Base-by-base conservation (phyloP, 441 rosid genomes). In the Mallotus japonicus region DNA sequence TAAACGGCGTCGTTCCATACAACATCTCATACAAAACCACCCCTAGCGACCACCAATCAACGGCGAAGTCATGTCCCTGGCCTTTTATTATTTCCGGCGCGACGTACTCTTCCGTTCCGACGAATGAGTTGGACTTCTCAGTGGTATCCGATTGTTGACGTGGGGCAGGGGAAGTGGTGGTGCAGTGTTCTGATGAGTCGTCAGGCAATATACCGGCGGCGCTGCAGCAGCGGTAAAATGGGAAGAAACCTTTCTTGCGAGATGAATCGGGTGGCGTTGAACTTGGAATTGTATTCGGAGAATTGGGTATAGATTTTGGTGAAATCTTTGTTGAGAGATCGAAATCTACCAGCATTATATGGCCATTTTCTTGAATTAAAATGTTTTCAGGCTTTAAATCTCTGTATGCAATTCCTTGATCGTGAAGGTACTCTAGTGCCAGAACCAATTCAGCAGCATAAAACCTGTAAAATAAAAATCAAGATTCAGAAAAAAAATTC, bases 381-480 rank as follows among this genome's bases (percentile, higher is more conserved):
- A 93, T 87, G 72, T 93, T 93, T 83, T 93, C 98, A 8, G 98
- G 98, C 85, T 93, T 93, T 17, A 93, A 87, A 83, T 93, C 98
- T 0, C 97, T 88, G 81, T 93, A 93, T 2, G 91, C 89, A 76
- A 93, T 90, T 63, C 98, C 97, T 13, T 84, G 86, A 85, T 84
- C 86, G 72, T 93, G 98, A 34, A 94, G 96, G 74, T 92, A 89
- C 67, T 94, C 98, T 82, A 94, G 61, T 44, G 93, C 92, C 49
- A 92, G 84, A 51, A 94, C 90, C 74, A 94, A 77, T 80, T 94
- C 98, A 2, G 96, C 98, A 17, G 89, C 88, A 77, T 92, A 94
- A 78, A 94, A 94, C 84, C 98, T 93, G 80, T 62, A 87, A 83
- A 65, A 80, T 62, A 87, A 83, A 65, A 56, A 14, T 71, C 61